Conservation (phyloP, 2,329 filamentous ascomycete species). For the Tolypocladium pustulatum region DNA sequence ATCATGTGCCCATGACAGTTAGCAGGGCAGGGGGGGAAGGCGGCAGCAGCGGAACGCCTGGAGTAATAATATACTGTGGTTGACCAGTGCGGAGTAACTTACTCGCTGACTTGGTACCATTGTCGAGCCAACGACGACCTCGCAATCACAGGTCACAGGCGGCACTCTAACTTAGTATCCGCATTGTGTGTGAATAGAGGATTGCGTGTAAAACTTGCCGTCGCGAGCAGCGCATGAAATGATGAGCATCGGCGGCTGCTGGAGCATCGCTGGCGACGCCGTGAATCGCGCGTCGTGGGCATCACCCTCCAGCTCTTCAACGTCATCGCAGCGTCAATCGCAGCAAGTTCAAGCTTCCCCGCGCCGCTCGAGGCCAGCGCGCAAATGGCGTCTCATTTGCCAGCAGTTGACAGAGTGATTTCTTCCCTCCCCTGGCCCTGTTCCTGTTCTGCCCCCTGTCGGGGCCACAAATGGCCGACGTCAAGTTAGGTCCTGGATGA, state of each 20-base stretch:
- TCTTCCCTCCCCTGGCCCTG: neutral
- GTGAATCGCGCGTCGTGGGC: neutral
- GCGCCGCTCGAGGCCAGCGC: neutral
- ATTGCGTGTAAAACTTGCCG: neutral
- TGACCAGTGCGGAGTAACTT: neutral
- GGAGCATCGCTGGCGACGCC: neutral
- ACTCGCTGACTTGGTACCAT: too few relatives aligned
- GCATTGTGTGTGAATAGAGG: neutral
- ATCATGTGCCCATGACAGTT: neutral
- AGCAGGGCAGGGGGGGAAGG: too few relatives aligned
- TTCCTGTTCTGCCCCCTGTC: neutral
- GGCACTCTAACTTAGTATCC: neutral
- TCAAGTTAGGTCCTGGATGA: neutral
- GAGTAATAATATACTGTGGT: neutral
- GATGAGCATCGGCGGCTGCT: neutral
- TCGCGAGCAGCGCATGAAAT: too few relatives aligned
- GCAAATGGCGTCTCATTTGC: neutral
- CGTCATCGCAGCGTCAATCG: neutral
- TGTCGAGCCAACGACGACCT: too few relatives aligned
- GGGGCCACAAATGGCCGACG: neutral
- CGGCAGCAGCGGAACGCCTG: neutral
- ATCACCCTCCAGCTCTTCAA: neutral
- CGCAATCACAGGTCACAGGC: neutral
- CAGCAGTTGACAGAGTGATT: neutral
- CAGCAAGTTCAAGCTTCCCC: neutral